Evolutionary conservation across 805 yeast species (phyloP), one percentile per base, ranked within the genome.

Genomic region (Sporopachydermia lactativora): DNA sequence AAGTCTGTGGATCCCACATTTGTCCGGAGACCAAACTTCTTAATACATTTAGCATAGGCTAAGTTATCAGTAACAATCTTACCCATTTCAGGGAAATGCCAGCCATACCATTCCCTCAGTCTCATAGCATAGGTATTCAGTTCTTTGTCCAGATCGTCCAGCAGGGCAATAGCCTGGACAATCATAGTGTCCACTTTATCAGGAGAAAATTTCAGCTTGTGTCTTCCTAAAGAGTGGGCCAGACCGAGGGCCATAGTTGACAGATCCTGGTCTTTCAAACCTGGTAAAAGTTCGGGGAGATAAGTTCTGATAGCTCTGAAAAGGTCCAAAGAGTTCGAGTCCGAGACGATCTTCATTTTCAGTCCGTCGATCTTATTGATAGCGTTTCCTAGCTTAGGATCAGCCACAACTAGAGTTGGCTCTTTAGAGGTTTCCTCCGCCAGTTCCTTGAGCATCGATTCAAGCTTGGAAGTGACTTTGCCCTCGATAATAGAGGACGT

Each of bases 61-160:
- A 84, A 89, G 50, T 95, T 88, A 66, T 89, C 98, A 51, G 81
- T 77, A 53, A 92, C 82, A 61, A 89, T 85, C 73, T 92, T 92
- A 55, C 96, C 96, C 76, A 92, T 76, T 65, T 92, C 98, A 34
- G 98, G 98, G 79, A 92, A 92, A 65, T 92, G 98, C 98, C 98
- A 92, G 50, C 98, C 98, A 67, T 92, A 92, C 98, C 98, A 92
- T 68, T 92, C 98, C 69, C 89, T 92, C 66, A 89, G 77, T 70
- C 98, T 79, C 98, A 92, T 92, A 51, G 97, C 95, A 55, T 89
- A 92, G 41, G 96, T 92, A 69, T 92, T 92, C 54, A 92, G 74
- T 64, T 92, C 98, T 68, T 92, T 92, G 69, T 92, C 98, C 54
- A 92, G 73, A 58, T 92, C 96, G 56, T 92, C 98, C 57, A 92